Percentiles rank a stretch among this genome's conserved stretches.
These are phyloP conservation scores for Aspergillus sp. DNA, from an alignment of 2,329 filamentous ascomycete genomes.

Conservation along the genomic window DNA sequence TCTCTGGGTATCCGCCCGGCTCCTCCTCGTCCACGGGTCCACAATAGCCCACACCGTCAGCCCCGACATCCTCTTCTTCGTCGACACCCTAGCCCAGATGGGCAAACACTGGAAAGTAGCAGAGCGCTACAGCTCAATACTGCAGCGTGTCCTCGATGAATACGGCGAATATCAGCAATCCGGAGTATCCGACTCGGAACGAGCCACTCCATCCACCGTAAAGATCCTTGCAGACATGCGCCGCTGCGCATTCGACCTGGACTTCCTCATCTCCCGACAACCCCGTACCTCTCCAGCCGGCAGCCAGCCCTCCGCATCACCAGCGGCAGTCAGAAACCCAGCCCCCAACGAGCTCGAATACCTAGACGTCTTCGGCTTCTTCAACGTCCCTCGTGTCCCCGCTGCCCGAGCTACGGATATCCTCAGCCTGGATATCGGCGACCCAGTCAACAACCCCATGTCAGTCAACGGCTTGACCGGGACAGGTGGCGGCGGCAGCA, in stretches of 20 bases:
- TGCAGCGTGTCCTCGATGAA: conserved; percentile 83
- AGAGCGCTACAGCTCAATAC: conserved; percentile 74
- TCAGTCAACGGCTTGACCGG: conserved; percentile 40
- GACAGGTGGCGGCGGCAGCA: neutral
- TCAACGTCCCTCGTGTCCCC: conserved; percentile 79
- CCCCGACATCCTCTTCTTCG: conserved; percentile 76
- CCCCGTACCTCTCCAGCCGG: conserved; percentile 52
- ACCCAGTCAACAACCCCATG: conserved; percentile 36
- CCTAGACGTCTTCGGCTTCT: conserved; percentile 90
- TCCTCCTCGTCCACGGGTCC: conserved; percentile 85
- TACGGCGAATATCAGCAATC: conserved; percentile 74
- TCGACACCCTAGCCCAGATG: conserved; percentile 78
- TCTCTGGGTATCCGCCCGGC: conserved; percentile 84
- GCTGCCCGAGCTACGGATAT: conserved; percentile 36
- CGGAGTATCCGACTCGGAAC: conserved; percentile 62
- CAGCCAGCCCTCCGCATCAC: conserved; percentile 31
- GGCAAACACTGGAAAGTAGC: conserved; percentile 85
- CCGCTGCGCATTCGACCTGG: conserved; percentile 83
- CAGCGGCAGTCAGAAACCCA: conserved; percentile 60
- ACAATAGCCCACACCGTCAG: conserved; percentile 84
- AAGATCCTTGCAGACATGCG: conserved; percentile 91
- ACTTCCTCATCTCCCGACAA: conserved; percentile 84
- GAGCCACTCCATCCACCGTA: conserved; percentile 77
- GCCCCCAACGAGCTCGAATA: conserved; percentile 85
- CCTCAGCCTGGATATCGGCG: conserved; percentile 28